Percentiles rank a stretch among this genome's conserved stretches.
phyloP scores from a whole-genome alignment of 129 eudicot species.

The Glebionis coronaria region DNA sequence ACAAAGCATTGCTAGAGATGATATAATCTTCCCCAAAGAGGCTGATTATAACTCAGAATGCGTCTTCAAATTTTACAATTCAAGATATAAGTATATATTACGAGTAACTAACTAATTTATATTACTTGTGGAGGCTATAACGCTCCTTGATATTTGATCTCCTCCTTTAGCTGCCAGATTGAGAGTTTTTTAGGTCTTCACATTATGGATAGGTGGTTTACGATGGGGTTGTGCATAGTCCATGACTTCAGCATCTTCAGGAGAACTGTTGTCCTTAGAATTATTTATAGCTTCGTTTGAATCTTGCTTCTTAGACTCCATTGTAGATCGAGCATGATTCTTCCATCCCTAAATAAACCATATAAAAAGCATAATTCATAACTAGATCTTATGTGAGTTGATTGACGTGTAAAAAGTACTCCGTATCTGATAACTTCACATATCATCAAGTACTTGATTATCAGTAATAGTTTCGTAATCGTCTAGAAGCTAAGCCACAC shows the following conservation, averaged over 20 bases:
- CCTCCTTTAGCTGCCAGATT: conserved; percentile 16
- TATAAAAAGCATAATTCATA: not conserved
- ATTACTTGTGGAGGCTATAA: not conserved
- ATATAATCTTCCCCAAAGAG: conserved; percentile 20
- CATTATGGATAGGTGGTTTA: conserved; percentile 88
- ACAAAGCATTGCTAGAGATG: conserved; percentile 38
- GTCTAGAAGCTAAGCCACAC: not conserved
- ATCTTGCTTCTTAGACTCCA: conserved; percentile 41
- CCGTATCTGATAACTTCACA: conserved; percentile 9
- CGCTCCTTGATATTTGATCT: conserved; percentile 10
- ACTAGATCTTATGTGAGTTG: not conserved
- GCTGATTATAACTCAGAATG: conserved; percentile 20
- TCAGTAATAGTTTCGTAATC: conserved; percentile 1
- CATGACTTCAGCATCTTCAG: conserved; percentile 68
- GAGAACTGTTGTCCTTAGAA: conserved; percentile 28
- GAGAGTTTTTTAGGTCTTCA: conserved; percentile 37
- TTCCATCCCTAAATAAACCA: conserved; percentile 43
- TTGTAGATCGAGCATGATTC: conserved; percentile 45
- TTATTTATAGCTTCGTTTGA: conserved; percentile 38
- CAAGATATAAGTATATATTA: not conserved
- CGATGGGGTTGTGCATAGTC: conserved; percentile 95
- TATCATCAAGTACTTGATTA: not conserved
- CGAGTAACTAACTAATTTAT: conserved; percentile 8
- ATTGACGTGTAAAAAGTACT: not conserved
- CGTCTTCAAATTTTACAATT: conserved; percentile 12